Conservation (phyloP, 352 stramenopile species). For the Globisporangium viniferum region DNA sequence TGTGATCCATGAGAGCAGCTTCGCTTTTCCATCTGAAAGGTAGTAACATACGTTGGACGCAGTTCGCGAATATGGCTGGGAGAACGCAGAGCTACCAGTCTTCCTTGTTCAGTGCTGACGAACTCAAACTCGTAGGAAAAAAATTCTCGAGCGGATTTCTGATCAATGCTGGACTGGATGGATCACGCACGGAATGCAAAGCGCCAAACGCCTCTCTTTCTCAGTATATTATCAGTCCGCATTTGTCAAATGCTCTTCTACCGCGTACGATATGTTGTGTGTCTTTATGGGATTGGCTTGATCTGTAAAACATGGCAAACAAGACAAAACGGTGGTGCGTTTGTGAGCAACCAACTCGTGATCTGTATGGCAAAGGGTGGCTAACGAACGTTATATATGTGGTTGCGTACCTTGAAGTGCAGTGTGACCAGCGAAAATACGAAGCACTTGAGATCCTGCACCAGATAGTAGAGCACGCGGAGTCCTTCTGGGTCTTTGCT, state of each 20-base stretch:
- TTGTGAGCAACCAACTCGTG: background rate
- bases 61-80: no score
- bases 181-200: background rate
- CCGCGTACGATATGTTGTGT: background rate
- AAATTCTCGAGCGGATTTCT: background rate
- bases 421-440: slow-evolving; percentile 96
- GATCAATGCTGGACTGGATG: background rate
- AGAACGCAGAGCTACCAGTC: background rate
- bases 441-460: slow-evolving; percentile 96
- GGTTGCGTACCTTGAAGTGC: slow-evolving; percentile 91
- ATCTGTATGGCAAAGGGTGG: background rate
- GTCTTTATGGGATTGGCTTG: slow-evolving; percentile 90
- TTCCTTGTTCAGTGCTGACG: background rate
- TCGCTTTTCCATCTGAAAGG: background rate
- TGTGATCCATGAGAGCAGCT: background rate
- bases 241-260: slow-evolving; percentile 1
- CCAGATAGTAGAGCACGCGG: slow-evolving; percentile 95
- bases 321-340: background rate
- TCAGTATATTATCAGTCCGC: slow-evolving; percentile 4
- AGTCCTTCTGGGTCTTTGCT: slow-evolving; percentile 95
- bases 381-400: background rate
- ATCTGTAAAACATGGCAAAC: slow-evolving; percentile 52
- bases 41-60: background rate
- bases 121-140: background rate
- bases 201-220: background rate